A percentile compares a stretch with the other conserved stretches of the same genome.
Evolutionary conservation across 2,329 filamentous ascomycete genomes (phyloP).

Genomic region (Colletotrichum sp.): DNA sequence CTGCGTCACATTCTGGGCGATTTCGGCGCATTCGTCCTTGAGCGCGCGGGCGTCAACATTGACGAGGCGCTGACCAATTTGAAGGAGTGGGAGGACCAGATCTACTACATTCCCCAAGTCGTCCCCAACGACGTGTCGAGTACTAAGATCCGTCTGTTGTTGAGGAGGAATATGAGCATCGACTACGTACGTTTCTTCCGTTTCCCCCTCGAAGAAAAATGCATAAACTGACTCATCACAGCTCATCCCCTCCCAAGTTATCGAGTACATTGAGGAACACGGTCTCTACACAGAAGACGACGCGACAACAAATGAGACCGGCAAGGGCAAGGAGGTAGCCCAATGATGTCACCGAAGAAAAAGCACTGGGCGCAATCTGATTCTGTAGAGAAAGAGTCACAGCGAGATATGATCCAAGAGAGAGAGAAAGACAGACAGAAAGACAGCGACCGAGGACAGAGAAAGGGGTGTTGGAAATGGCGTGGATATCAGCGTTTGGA

Average conservation of each 20-base stretch:
- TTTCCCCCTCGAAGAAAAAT: neutral
- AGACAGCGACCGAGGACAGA: neutral
- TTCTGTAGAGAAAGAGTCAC: neutral
- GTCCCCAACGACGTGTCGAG: conserved; percentile 78
- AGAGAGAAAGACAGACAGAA: neutral
- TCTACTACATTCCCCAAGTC: conserved; percentile 86
- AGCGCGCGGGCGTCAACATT: conserved; percentile 86
- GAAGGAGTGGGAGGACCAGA: conserved; percentile 82
- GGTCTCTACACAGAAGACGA: conserved; percentile 62
- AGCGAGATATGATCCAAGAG: neutral
- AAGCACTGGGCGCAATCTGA: neutral
- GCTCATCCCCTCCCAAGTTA: conserved; percentile 76
- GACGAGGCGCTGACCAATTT: conserved; percentile 85
- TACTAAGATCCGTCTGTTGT: conserved; percentile 25
- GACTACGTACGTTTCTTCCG: conserved; percentile 13
- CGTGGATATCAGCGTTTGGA: conserved; percentile 19
- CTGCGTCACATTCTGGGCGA: conserved; percentile 85
- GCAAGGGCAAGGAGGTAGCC: conserved; percentile 10
- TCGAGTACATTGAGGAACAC: conserved; percentile 74
- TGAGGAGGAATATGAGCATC: conserved; percentile 24
- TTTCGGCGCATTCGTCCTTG: conserved; percentile 85
- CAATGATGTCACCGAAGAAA: neutral
- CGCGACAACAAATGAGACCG: conserved; percentile 11
- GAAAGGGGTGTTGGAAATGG: neutral
- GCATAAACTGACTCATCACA: conserved; percentile 37